Evolutionary conservation across 768 basidiomycete genomes (phyloP).

Genomic region (Lentinula edodes): DNA sequence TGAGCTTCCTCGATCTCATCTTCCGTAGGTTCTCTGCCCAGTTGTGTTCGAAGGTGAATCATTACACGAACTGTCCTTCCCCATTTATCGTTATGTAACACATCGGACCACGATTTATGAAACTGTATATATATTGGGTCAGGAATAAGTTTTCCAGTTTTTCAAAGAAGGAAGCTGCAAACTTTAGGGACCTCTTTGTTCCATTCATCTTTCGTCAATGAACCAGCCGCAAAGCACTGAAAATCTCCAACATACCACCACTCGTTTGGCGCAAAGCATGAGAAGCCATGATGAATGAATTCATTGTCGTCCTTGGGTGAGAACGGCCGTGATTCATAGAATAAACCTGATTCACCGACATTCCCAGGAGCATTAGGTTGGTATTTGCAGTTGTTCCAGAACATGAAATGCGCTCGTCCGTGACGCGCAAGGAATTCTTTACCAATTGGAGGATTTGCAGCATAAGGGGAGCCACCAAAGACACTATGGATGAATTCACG

Average conservation of each 20-base stretch:
- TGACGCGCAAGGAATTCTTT: neutral
- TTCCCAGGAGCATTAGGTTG: neutral
- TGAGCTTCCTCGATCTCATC: neutral
- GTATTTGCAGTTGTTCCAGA: neutral
- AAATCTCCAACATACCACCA: neutral
- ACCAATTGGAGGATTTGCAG: neutral
- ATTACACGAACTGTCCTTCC: neutral
- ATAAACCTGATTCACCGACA: neutral
- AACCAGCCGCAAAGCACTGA: neutral
- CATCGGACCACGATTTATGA: neutral
- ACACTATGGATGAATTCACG: neutral
- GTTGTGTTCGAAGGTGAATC: neutral
- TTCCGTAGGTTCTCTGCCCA: neutral
- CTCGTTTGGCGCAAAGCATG: neutral
- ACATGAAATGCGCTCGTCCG: neutral
- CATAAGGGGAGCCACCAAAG: neutral
- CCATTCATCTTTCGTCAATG: neutral
- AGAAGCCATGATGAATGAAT: neutral
- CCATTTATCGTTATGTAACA: neutral
- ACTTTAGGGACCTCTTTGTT: too few species aligned
- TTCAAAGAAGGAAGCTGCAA: neutral
- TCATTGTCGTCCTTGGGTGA: neutral
- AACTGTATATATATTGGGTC: neutral
- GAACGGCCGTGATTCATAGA: neutral
- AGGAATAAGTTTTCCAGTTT: neutral